phyloP scores from a whole-genome alignment of 345 rosid genomes.

The Citrus reticulata region DNA sequence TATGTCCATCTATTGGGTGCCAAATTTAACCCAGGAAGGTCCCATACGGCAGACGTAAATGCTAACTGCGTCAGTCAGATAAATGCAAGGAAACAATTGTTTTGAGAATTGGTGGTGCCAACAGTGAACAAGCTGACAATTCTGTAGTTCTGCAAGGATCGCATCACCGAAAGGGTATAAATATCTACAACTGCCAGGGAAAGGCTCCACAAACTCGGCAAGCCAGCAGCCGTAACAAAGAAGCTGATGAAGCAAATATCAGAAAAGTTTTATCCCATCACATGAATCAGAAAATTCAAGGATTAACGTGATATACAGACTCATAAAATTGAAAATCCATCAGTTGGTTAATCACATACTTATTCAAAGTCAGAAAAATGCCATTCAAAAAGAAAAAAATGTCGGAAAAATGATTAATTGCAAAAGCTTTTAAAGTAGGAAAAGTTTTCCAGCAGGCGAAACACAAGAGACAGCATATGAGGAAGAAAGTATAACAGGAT shows the following conservation, averaged over 20 bases:
- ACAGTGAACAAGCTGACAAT: slow-evolving; percentile 49
- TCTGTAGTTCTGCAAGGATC: slow-evolving; percentile 41
- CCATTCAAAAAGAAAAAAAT: not conserved
- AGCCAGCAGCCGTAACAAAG: slow-evolving; percentile 73
- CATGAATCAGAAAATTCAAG: not conserved
- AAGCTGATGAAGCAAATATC: slow-evolving; percentile 44
- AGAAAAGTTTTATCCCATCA: slow-evolving; percentile 12
- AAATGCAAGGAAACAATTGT: no score
- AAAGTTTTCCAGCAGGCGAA: not conserved
- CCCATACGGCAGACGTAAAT: not conserved
- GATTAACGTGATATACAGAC: not conserved
- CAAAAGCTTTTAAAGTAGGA: not conserved
- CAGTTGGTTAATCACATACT: not conserved
- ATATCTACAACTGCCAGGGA: slow-evolving; percentile 48
- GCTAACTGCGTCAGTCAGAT: not conserved
- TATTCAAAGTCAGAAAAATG: not conserved
- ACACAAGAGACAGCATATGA: not conserved
- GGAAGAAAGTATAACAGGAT: not conserved
- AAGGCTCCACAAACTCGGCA: slow-evolving; percentile 69
- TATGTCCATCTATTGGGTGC: not conserved
- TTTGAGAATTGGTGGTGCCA: not conserved
- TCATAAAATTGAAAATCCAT: not conserved
- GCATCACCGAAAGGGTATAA: slow-evolving; percentile 54
- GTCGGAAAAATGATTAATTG: not conserved
- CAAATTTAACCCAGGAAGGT: not conserved